Percentiles rank a stretch among this genome's conserved stretches.
phyloP scores from a whole-genome alignment of 495 filamentous ascomycete species.

The Lentithecium fluviatile region DNA sequence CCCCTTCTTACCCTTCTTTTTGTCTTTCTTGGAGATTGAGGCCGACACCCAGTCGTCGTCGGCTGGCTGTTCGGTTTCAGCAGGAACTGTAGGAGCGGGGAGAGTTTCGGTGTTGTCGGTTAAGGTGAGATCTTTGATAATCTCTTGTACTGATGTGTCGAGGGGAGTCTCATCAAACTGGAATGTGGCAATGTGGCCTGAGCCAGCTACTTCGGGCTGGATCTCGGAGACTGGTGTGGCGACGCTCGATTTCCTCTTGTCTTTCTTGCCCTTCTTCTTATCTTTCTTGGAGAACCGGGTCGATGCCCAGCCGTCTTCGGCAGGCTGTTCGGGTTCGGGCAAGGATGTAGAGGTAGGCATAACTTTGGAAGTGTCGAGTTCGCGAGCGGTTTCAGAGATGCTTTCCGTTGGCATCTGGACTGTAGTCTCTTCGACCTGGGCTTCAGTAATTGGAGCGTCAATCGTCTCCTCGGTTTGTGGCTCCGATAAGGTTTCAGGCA shows the following conservation, averaged over 20 bases:
- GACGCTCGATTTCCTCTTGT: too few species aligned
- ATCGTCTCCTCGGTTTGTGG: not conserved
- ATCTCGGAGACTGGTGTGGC: too few species aligned
- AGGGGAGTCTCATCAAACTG: not conserved
- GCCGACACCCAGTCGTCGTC: not conserved
- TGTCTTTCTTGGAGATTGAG: slow-evolving; percentile 2
- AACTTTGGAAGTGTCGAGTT: too few species aligned
- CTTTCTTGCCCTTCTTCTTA: slow-evolving; percentile 9
- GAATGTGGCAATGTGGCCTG: too few species aligned
- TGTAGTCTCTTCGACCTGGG: not conserved
- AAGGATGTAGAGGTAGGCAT: not conserved
- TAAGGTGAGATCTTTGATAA: too few species aligned
- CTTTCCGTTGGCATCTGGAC: not conserved
- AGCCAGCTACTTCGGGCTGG: too few species aligned
- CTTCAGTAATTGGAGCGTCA: slow-evolving; percentile 2
- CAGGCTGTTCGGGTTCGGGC: not conserved
- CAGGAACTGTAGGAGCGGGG: too few species aligned
- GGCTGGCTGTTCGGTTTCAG: not conserved
- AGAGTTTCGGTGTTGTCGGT: too few species aligned
- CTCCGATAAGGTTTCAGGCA: too few species aligned
- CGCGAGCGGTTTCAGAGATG: not conserved
- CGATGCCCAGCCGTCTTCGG: not conserved
- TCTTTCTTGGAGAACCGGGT: slow-evolving; percentile 4
- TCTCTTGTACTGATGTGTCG: not conserved
- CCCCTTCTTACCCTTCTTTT: slow-evolving; percentile 14